Base-by-base conservation (phyloP, 352 stramenopile genomes). In the Pythium sukuiense region DNA sequence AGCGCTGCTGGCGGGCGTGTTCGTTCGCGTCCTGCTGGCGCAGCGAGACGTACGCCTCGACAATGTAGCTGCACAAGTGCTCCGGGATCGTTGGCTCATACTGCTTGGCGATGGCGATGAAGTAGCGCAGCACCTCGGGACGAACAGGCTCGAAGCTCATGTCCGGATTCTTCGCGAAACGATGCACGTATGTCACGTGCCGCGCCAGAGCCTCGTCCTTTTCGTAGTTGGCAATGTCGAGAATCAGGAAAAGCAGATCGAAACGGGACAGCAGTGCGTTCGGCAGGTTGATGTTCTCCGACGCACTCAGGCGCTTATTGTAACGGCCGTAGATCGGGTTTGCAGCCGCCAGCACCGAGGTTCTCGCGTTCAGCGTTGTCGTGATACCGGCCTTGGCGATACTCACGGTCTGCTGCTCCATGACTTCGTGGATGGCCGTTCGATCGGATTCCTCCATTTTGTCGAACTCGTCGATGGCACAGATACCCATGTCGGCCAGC, bases 331-430 rank as follows among this genome's bases (percentile, higher is more conserved):
- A 97, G 67, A 99, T 99, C 27, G 98, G 98, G 70, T 99, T 99
- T 16, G 98, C 98, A 18, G 98, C 98, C 32, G 98, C 98, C 57
- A 99, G 95, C 6, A 99, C 98, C 72, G 81, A 99, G 75, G 60
- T 99, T 80, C 76, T 94, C 74, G 83, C 98, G 95, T 87, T 97
- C 39, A 99, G 80, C 13, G 97, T 99, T 8, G 98, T 99, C 0
- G 98, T 98, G 69, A 99, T 99, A 24, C 98, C 98, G 14, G 97
- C 98, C 71, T 99, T 99, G 33, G 97, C 97, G 66, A 99, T 98
- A 69, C 87, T 96, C 30, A 99, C 97, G 0, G 97, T 99, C 71
- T 99, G 98, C 72, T 99, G 97, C 80, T 99, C 98, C 97, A 99
- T 99, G 6, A 99, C 98, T 79, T 99, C 96, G 83, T 99, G 98